Evolutionary conservation across 495 filamentous ascomycete species (phyloP), one percentile per base, ranked within the genome.

Genomic region (Neurospora sp.): DNA sequence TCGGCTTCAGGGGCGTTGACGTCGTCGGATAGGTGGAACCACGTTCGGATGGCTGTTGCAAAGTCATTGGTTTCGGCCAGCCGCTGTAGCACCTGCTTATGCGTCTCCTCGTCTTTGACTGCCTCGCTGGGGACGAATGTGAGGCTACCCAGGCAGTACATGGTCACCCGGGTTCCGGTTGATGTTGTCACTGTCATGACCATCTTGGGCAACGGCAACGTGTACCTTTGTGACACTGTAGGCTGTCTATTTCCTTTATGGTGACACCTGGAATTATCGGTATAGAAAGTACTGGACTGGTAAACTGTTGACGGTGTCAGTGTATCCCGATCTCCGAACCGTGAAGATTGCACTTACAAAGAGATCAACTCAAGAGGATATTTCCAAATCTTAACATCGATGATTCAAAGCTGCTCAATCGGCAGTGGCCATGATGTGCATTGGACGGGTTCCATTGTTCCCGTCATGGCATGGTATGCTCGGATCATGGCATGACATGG

Each of bases 1-100:
- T 91, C 88, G 31, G 54, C 54, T 18, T 66, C 27, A 18, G 54
- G 31, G 14, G 9, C 23, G 14, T 66, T 66, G 54, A 16, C 27
- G 40, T 81, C 74, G 16, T 78, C 70, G 4, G 81, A 77, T 2
- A 91, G 79, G 8, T 77, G 74, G 79, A 92, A 91, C 44, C 85
- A 85, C n/a, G 79, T 72, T 69, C 80, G 73, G 70, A 90, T 86
- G 72, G 86, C 86, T 62, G 79, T 75, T 38, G 79, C 78, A 70
- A 90, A 80, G 77, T 87, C 82, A 72, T 88, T 79, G 31, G 81
- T 74, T 11, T 81, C 76, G 11, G 82, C 76, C 23, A 85, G 75
- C 2, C 75, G 72, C 12, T 75, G 75, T 16, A 80, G 72, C 23
- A 75, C 82, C 31, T 48, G 20, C 23, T 72, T 41, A 35, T 76